Base-by-base conservation (phyloP, 208 protist species). In the Naegleria lovaniensis region DNA sequence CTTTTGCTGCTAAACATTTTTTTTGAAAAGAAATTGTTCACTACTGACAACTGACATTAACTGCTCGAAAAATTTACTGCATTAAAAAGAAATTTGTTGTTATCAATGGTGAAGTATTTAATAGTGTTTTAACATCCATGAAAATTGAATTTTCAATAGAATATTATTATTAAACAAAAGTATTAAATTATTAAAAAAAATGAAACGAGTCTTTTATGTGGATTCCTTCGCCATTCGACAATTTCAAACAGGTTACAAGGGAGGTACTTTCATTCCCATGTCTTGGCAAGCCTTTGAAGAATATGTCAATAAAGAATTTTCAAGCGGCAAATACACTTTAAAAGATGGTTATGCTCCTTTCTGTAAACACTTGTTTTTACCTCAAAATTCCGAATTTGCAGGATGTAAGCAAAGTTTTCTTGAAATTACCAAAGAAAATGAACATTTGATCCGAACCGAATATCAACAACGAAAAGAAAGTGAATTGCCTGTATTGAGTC, bases 351-450 rank as follows among this genome's bases (percentile, higher is more conserved):
- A 96, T 90, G 95, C 95, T 33, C 93, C 95, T 19, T 96, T 96
- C 43, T 96, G 95, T 92, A 95, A 95, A 87, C 95, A 96, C 83
- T 16, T 96, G 7, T 96, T 96, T 89, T 79, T 96, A 22, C 83
- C 86, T n/a, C 95, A 96, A 58, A 48, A 1, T 48, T 48, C 43
- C 5, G 43, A 48, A 48, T 95, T 94, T 83, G 91, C 88, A 36
- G 85, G 59, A 11, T 38, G 79, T 16, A 29, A 41, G 16, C 7
- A 19, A 41, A 40, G 39, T 67, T 55, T 91, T 51, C 59, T 94
- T 9, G 88, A 41, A 67, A 92, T 95, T 55, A 95, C 91, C 0
- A 22, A 38, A 15, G 92, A 95, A 29, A 94, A 92, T 90, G 87
- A 93, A 84, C 83, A 67, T 38, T 91, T 94, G 11, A 33, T 95